Evolutionary conservation across 805 yeast genomes (phyloP), one percentile per base, ranked within the genome.

Genomic region (Candida saitoana): DNA sequence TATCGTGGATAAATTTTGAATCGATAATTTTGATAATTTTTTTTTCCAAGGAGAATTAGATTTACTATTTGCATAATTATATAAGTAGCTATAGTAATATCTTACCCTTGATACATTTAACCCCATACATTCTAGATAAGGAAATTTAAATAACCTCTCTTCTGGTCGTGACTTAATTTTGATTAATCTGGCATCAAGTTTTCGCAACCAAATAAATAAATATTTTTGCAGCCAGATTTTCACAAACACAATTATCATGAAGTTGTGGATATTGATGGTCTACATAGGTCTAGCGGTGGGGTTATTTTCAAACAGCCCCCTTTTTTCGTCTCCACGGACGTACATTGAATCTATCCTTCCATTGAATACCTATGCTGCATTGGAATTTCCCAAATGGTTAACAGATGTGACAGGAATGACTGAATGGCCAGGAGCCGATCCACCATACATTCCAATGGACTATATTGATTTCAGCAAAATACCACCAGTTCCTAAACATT

Each of bases 361-460:
- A 5, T 5, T 29, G 32, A 29, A 29, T 14, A 29, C 7, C 16
- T 29, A 29, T 14, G 11, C 5, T 11, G 16, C 32, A 14, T 29
- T 14, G 16, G 32, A 29, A 1, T 79, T 90, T 47, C 98, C 98
- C 0, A 43, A 67, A 17, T 90, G 98, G 98, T 71, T 90, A 20
- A 48, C 72, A 0, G 84, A 77, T 11, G 74, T 86, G 49, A 87
- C 96, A 1, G 90, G 91, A 0, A 55, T 88, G 39, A 62, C 50
- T 0, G 72, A 73, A 40, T 90, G 98, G 98, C 98, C 98, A 0
- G 90, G 84, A 0, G 57, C 77, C 34, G 80, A 81, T 41, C 96
- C 97, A 3, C 96, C 97, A 0, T 90, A 87, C 58, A 82, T 90
- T 30, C 89, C 95, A 2, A 62, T 87, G 46, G 85, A 80, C 50